Evolutionary conservation across 805 yeast species (phyloP).

Genomic region (Candida hispaniensis): DNA sequence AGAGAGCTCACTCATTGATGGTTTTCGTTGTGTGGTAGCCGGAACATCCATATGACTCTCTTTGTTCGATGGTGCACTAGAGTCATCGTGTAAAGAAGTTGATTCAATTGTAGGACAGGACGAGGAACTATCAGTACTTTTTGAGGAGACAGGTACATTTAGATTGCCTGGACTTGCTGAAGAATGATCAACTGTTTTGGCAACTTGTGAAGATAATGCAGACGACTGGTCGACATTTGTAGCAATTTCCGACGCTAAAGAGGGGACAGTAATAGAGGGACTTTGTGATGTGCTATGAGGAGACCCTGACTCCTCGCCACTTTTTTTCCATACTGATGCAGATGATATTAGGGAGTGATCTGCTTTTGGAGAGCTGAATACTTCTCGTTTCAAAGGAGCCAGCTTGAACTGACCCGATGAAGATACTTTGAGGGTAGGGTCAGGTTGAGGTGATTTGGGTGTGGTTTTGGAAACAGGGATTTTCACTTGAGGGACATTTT

Average conservation of each 20-base stretch:
- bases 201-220: too few species aligned
- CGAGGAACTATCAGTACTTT: too few species aligned
- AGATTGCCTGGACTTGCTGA: too few species aligned
- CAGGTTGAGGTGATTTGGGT: constrained; percentile 5
- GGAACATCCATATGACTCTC: constrained; percentile 3
- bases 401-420: constrained; percentile 16
- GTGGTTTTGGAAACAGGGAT: constrained; percentile 1
- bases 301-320: too few species aligned
- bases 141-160: too few species aligned
- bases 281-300: too few species aligned
- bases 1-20: constrained; percentile 12
- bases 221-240: too few species aligned
- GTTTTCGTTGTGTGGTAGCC: constrained; percentile 7
- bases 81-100: neutral
- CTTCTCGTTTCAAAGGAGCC: constrained; percentile 13
- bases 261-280: constrained; percentile 5
- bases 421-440: constrained; percentile 9
- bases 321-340: too few species aligned
- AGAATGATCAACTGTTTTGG: too few species aligned
- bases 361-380: constrained; percentile 11
- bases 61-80: neutral
- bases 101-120: neutral
- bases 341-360: too few species aligned
- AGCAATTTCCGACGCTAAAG: constrained; percentile 9
- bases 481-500: too few species aligned